Evolutionary conservation across 208 protist species (phyloP).

Genomic region (Vickermania ingenoplastis): DNA sequence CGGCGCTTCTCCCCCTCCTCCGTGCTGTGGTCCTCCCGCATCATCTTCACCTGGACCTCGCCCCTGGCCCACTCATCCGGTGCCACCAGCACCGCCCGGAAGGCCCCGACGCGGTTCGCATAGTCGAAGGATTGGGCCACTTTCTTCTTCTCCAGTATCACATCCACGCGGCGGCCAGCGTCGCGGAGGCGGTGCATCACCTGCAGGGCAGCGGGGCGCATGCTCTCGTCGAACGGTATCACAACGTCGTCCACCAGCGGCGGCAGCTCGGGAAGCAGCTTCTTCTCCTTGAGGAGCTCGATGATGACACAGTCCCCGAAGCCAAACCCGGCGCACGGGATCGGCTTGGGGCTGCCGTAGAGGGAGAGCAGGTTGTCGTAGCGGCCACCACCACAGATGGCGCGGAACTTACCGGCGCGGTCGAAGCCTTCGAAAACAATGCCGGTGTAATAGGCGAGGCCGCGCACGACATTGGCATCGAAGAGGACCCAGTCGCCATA

Average conservation of each 20-base stretch:
- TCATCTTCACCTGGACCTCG: constrained; percentile 87
- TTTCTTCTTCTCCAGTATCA: constrained; percentile 91
- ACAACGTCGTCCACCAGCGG: constrained; percentile 83
- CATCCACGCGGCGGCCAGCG: constrained; percentile 75
- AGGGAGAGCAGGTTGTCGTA: constrained; percentile 93
- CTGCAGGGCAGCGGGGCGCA: constrained; percentile 70
- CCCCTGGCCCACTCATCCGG: constrained; percentile 89
- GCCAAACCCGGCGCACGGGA: constrained; percentile 91
- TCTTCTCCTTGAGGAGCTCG: constrained; percentile 91
- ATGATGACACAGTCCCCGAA: constrained; percentile 95
- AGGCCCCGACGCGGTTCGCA: constrained; percentile 90
- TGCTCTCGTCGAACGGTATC: constrained; percentile 89
- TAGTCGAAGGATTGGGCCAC: constrained; percentile 88
- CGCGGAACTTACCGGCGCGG: constrained; percentile 85
- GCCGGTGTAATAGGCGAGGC: constrained; percentile 95
- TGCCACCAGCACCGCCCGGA: constrained; percentile 85
- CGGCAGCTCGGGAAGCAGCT: constrained; percentile 43
- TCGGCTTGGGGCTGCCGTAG: constrained; percentile 87
- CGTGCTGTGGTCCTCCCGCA: constrained; percentile 56
- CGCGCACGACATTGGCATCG: constrained; percentile 91
- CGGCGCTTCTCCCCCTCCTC: constrained; percentile 34
- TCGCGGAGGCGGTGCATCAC: constrained; percentile 72
- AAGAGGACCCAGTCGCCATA: constrained; percentile 91
- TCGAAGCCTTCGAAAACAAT: constrained; percentile 95
- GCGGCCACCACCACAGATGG: constrained; percentile 92